Evolutionary conservation across 768 basidiomycete genomes (phyloP), one percentile per base, ranked within the genome.

Genomic region (Russula virescens): DNA sequence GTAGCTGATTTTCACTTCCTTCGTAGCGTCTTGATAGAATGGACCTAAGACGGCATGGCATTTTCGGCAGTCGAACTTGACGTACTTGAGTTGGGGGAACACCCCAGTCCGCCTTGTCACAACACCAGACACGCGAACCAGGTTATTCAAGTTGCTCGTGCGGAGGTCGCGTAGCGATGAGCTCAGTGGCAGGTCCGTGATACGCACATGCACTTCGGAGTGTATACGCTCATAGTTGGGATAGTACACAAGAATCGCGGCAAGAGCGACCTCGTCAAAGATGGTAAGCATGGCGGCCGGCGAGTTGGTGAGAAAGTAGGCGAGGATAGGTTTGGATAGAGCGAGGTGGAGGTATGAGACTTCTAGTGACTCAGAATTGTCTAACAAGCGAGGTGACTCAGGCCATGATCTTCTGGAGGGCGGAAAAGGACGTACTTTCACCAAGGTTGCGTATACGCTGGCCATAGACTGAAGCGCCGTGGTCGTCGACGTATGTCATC

Each of bases 31-130:
- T 78, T 99, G 97, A 73, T 94, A 96, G 79, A 98, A 98, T 1
- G 97, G 97, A 16, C 97, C 97, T 18, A 98, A 80, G 28, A 92
- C 85, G n/a, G 87, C 89, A 19, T 89, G 88, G 69, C 97, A 99
- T 73, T 96, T 98, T 59, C 83, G 82, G 75, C 97, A 99, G 73
- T 98, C 94, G 70, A 99, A 99, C 73, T 98, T 98, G 74, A 99
- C 95, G 71, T 98, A 97, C 77, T 99, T 98, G 63, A 99, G 78
- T 74, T 99, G 97, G n/a, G 97, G 97, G 75, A 98, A 98, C 11
- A 99, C 95, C 11, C 97, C 96, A 10, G 87, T 93, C 43, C 97
- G 82, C 61, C 97, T 80, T 1, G 97, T 99, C 49, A 99, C 97
- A 19, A 99, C 97, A 14, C 97, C 97, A 9, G 88, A 85, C 8